Evolutionary conservation across 2,329 filamentous ascomycete genomes (phyloP), one percentile per base, ranked within the genome.

Genomic region (Fusarium hainanense): DNA sequence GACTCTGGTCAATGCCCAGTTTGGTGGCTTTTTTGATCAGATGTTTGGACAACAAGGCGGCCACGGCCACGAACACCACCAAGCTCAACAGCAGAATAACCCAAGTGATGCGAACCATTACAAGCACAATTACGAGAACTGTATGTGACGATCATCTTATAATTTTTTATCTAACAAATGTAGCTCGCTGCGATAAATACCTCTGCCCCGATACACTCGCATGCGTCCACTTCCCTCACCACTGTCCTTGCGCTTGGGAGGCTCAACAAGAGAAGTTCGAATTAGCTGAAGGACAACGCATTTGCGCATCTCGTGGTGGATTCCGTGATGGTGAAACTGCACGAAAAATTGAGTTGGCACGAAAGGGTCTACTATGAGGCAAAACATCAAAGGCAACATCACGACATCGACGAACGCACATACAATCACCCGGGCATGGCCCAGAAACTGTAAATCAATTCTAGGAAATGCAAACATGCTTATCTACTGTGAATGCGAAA

Each of bases 171-270:
- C 71, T 74, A 46, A 74, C 41, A 44, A 44, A 28, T 43, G 7
- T 7, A 93, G 93, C 94, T n/a, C 86, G 89, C 75, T 99, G 96
- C 85, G 89, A 93, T 75, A 94, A 95, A 74, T 99, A 98, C 79
- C 90, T 99, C 58, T 99, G 96, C 78, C 94, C 96, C 4, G 93
- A 93, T 70, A 98, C 96, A 0, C 88, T 99, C 64, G 92, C 94
- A 37, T 99, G 96, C 83, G 96, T 99, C 9, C 91, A 97, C 79
- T 96, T 97, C 82, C 94, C 96, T 3, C 95, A 98, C 79, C 96
- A 99, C 82, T 99, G 96, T 81, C 96, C 96, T 28, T 99, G 96
- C 82, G 86, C 93, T 3, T 97, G 92, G 83, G 90, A 92, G 2
- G 81, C 84, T 11, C 84, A 92, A 66, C 90, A 95, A 77, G 92